Evolutionary conservation across 176 grass and related monocot genomes (phyloP).

Genomic region (Tillandsia fasciculata): DNA sequence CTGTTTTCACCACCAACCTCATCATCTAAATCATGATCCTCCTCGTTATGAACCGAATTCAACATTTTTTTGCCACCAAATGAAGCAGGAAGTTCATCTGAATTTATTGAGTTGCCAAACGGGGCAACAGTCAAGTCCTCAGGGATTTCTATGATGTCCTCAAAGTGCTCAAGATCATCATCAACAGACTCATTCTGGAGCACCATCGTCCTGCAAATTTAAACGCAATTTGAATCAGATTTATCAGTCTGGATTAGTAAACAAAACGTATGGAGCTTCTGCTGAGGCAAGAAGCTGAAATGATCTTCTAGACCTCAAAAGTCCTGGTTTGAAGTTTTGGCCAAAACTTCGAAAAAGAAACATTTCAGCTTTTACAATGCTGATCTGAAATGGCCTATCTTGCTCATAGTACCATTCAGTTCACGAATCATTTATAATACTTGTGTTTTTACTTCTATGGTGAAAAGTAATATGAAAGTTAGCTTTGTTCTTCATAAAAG

Average conservation of each 20-base stretch:
- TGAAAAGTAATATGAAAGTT: too few relatives aligned
- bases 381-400: too few relatives aligned
- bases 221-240: constrained; percentile 16
- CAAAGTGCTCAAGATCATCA: constrained; percentile 83
- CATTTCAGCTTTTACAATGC: too few relatives aligned
- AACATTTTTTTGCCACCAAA: constrained; percentile 6
- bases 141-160: constrained; percentile 54
- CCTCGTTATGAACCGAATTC: background rate
- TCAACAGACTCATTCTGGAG: constrained; percentile 87
- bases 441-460: too few relatives aligned
- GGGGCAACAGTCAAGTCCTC: constrained; percentile 25
- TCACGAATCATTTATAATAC: too few relatives aligned
- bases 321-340: too few relatives aligned
- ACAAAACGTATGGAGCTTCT: too few relatives aligned
- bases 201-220: constrained; percentile 45
- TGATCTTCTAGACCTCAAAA: too few relatives aligned
- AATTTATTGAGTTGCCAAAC: constrained; percentile 13
- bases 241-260: background rate
- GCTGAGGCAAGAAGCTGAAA: too few relatives aligned
- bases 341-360: too few relatives aligned
- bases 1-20: constrained; percentile 25
- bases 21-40: constrained; percentile 31
- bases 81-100: constrained; percentile 19
- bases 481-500: too few relatives aligned
- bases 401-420: too few relatives aligned